Evolutionary conservation across 768 basidiomycete species (phyloP).

Genomic region (Mycena venus): DNA sequence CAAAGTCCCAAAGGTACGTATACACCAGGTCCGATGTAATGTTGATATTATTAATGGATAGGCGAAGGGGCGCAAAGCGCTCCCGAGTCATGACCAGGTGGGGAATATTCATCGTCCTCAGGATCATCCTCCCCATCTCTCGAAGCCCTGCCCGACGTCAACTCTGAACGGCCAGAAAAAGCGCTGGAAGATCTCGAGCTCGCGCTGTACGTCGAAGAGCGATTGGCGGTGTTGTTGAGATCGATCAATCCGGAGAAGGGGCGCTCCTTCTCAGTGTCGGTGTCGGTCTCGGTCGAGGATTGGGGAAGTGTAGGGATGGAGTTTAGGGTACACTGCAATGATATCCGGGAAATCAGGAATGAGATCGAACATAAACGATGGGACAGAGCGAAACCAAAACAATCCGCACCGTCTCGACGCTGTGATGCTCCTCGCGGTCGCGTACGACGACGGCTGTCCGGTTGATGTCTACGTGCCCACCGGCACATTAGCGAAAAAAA

Average conservation of each 20-base stretch:
- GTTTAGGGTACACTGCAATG: neutral
- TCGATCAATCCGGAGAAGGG: neutral
- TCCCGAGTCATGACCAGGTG: too few species aligned
- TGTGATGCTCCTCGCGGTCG: neutral
- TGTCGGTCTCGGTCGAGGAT: neutral
- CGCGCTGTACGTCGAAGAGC: neutral
- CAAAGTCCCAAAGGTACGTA: too few species aligned
- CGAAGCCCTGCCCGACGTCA: neutral
- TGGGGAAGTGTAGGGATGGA: too few species aligned
- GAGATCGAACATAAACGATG: neutral
- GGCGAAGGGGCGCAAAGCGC: too few species aligned
- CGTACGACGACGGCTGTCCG: conserved; percentile 1
- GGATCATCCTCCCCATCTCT: too few species aligned
- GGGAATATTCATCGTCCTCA: too few species aligned
- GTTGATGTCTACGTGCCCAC: neutral
- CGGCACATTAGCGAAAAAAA: neutral
- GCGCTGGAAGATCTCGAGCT: neutral
- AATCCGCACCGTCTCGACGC: neutral
- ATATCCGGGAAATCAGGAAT: neutral
- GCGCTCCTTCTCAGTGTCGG: neutral
- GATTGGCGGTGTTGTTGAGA: neutral
- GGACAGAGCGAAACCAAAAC: too few species aligned
- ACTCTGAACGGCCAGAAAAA: neutral
- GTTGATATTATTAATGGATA: too few species aligned
- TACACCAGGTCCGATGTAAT: too few species aligned